phyloP scores from a whole-genome alignment of 805 yeast genomes.

The Zygosaccharomyces lentus region DNA sequence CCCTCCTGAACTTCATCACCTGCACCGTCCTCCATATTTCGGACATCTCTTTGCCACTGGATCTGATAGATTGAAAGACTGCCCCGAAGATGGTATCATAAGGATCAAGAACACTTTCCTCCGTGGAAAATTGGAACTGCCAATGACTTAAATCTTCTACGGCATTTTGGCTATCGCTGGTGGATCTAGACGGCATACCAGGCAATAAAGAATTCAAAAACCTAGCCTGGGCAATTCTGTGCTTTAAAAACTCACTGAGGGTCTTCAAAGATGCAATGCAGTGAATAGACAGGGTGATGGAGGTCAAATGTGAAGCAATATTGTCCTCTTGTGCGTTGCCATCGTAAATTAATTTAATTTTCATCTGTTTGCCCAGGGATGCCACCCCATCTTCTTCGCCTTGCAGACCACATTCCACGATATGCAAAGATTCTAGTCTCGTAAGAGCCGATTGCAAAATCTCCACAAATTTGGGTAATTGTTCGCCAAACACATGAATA shows the following conservation, averaged over 20 bases:
- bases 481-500: constrained; percentile 35
- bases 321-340: constrained; percentile 32
- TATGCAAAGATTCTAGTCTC: constrained; percentile 68
- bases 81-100: constrained; percentile 78
- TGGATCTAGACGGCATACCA: constrained; percentile 10
- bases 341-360: constrained; percentile 47
- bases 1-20: constrained; percentile 45
- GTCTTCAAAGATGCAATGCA: constrained; percentile 49
- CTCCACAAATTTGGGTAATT: constrained; percentile 44
- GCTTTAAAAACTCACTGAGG: constrained; percentile 42
- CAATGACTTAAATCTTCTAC: constrained; percentile 24
- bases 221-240: constrained; percentile 32
- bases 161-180: constrained; percentile 10
- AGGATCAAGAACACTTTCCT: constrained; percentile 54
- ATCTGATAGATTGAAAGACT: constrained; percentile 46
- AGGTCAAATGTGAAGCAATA: constrained; percentile 24
- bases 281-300: constrained; percentile 42
- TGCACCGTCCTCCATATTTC: constrained; percentile 59
- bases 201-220: constrained; percentile 24
- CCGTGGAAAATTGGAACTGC: constrained; percentile 53
- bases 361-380: constrained; percentile 68
- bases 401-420: constrained; percentile 41
- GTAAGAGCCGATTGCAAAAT: constrained; percentile 71
- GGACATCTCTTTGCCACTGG: constrained; percentile 39
- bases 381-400: constrained; percentile 45